Base-by-base conservation (phyloP, 2,329 filamentous ascomycete species). In the Cercospora zeina region DNA sequence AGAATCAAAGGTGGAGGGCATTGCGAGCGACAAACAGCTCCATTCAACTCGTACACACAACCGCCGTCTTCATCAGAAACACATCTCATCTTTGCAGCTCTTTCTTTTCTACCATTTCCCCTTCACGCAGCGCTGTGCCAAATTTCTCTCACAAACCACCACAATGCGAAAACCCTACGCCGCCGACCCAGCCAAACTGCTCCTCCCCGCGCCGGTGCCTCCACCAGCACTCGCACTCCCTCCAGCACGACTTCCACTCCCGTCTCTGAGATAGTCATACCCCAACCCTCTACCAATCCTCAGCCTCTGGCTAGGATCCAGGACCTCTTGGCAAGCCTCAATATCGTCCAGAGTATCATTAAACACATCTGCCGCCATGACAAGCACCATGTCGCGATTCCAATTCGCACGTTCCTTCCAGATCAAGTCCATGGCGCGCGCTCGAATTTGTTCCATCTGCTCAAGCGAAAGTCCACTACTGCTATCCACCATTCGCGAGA, bases 401-500 rank as follows among this genome's bases (percentile, higher is more conserved):
- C 90, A 95, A 71, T 96, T 88, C 53, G 86, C 83, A 54, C 92
- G 84, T 63, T 84, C 84, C 64, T 82, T 83, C 95, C 95, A 99
- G 49, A 97, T 84, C 66, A 88, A 86, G 64, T 93, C 89, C 93
- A 97, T 97, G 66, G 97, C 80, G 68, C 89, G 87, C 7, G 92
- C 88, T 74, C 93, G 93, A 74, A 97, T 88, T 76, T 97, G 93
- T 80, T 97, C 93, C 19, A 99, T 80, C 75, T 99, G 93, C 77
- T 99, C 95, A 57, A 99, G 90, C 0, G 88, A 90, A 74, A 90
- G 90, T 0, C 90, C 91, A 19, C 85, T 87, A 1, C 90, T 93
- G 49, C 82, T 81, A 30, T 83, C 77, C 0, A 88, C 87, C 34
- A 96, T 79, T 37, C 85, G 80, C 0, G 81, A 74, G 61, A 91